Evolutionary conservation across 257 asterid genomes (phyloP).

Genomic region (Solanum pimpinellifolium): DNA sequence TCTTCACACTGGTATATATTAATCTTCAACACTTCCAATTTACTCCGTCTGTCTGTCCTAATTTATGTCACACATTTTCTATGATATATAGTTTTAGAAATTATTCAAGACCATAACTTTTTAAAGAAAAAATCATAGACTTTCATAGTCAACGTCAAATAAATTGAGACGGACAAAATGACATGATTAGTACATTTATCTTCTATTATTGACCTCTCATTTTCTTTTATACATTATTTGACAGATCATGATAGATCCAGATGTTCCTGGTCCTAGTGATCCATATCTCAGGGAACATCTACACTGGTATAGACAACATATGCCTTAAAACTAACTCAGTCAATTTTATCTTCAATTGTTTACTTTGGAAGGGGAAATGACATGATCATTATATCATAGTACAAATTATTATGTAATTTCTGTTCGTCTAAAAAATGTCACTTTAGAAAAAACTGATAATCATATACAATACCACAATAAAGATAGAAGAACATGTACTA

Average conservation of each 20-base stretch:
- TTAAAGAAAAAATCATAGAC: no score
- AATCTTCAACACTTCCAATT: neutral
- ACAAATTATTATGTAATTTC: neutral
- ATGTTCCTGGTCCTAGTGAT: conserved; percentile 42
- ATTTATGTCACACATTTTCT: neutral
- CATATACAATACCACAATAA: neutral
- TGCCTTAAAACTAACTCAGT: neutral
- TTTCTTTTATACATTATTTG: neutral
- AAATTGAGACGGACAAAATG: neutral
- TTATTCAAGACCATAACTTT: neutral
- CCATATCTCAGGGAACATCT: conserved; percentile 36
- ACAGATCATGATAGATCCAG: conserved; percentile 37
- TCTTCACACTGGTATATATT: conserved; percentile 49
- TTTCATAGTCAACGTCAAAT: neutral
- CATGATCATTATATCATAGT: neutral
- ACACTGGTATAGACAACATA: conserved; percentile 20
- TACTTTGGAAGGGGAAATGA: neutral
- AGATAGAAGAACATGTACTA: neutral
- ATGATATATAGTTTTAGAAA: neutral
- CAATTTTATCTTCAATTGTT: neutral
- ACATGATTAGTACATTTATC: neutral
- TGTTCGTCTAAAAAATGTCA: neutral
- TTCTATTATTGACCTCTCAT: neutral
- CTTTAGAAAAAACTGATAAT: neutral
- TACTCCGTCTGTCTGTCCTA: neutral